Evolutionary conservation across 2,329 filamentous ascomycete genomes (phyloP).

Genomic region (Coniella lustricola): DNA sequence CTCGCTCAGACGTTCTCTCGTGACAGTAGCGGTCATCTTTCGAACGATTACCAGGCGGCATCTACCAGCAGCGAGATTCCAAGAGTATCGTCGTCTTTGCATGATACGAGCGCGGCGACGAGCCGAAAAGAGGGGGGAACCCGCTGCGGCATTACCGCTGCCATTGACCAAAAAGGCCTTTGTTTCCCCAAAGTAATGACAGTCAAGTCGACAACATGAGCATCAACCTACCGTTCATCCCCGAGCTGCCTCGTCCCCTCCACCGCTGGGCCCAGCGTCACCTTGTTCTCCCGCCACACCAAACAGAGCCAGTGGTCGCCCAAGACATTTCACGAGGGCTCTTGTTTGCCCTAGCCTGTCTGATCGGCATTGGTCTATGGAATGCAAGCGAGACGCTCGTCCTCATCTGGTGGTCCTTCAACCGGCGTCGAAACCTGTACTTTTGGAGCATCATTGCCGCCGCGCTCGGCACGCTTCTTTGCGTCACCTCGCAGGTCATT

Average conservation of each 20-base stretch:
- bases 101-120: too few species aligned
- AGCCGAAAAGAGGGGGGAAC: too few species aligned
- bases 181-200: not conserved
- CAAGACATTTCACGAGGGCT: not conserved
- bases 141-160: too few species aligned
- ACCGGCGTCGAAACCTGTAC: not conserved
- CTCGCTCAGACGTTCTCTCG: too few species aligned
- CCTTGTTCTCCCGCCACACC: not conserved
- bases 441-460: constrained; percentile 7
- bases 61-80: too few species aligned
- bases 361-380: constrained; percentile 8
- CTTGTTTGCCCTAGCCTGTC: constrained; percentile 1
- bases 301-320: not conserved
- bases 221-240: not conserved
- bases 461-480: constrained; percentile 4
- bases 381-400: constrained; percentile 8
- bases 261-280: not conserved
- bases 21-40: too few species aligned
- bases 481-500: constrained; percentile 5
- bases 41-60: too few species aligned
- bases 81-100: too few species aligned
- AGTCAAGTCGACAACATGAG: not conserved
- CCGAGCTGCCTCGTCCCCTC: not conserved
- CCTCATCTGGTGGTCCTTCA: constrained; percentile 7
- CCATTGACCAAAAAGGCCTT: too few species aligned